Conservation (phyloP, 352 stramenopile genomes). For the Globisporangium cederbergense region DNA sequence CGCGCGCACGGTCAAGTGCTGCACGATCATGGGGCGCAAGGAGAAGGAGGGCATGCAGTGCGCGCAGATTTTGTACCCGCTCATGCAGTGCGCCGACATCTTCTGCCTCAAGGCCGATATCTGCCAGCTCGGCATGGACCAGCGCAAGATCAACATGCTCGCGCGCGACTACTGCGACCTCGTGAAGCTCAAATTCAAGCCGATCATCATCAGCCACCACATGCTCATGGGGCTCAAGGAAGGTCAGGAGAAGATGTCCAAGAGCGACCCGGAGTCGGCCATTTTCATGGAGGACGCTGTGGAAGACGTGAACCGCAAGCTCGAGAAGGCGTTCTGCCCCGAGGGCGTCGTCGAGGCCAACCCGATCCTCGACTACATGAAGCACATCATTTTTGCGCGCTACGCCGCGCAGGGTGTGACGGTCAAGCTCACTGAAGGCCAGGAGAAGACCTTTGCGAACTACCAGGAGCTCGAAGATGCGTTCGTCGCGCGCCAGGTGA, state of each 20-base stretch:
- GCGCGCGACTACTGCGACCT: constrained; percentile 98
- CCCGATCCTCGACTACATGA: constrained; percentile 97
- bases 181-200: constrained; percentile 92
- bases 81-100: constrained; percentile 99
- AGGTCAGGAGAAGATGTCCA: constrained; percentile 99
- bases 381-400: constrained; percentile 95
- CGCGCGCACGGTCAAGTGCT: constrained; percentile 96
- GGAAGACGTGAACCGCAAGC: constrained; percentile 95
- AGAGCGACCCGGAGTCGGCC: constrained; percentile 96
- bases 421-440: constrained; percentile 45
- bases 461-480: constrained; percentile 90
- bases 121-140: constrained; percentile 98
- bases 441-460: constrained; percentile 79
- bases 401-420: constrained; percentile 45
- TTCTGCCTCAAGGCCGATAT: constrained; percentile 99
- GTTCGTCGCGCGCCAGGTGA: constrained; percentile 89
- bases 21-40: constrained; percentile 98
- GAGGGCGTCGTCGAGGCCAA: constrained; percentile 88
- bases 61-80: constrained; percentile 95
- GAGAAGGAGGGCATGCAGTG: constrained; percentile 88
- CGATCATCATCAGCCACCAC: constrained; percentile 98
- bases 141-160: constrained; percentile 99
- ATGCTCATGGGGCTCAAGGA: constrained; percentile 99
- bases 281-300: constrained; percentile 99
- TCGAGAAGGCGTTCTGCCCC: constrained; percentile 98